Evolutionary conservation across 352 stramenopile species (phyloP).

Genomic region (Phytophthora niederhauseri): DNA sequence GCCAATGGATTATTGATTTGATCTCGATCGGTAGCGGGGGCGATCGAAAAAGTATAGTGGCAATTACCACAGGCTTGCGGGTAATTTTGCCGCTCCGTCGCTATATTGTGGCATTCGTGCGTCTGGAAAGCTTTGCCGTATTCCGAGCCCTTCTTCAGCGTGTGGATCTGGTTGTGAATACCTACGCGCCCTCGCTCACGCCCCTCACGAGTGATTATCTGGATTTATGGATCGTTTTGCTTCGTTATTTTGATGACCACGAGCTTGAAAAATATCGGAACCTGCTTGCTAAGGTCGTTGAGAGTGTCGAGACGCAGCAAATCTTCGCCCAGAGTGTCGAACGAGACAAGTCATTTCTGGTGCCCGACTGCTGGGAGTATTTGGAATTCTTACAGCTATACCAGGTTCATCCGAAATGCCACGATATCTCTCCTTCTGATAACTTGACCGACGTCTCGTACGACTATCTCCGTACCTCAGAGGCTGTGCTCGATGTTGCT

Average conservation of each 20-base stretch:
- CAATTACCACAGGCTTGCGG: constrained; percentile 41
- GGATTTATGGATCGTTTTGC: constrained; percentile 51
- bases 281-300: constrained; percentile 46
- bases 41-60: constrained; percentile 35
- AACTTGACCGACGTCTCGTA: constrained; percentile 26
- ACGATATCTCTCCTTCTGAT: constrained; percentile 32
- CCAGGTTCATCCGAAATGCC: constrained; percentile 23
- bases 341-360: constrained; percentile 25
- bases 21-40: constrained; percentile 44
- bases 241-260: constrained; percentile 53
- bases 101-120: constrained; percentile 39
- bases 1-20: constrained; percentile 48
- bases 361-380: constrained; percentile 41
- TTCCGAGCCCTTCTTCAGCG: constrained; percentile 51
- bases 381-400: constrained; percentile 42
- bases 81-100: constrained; percentile 59
- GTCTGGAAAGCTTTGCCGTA: constrained; percentile 46
- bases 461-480: constrained; percentile 27
- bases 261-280: constrained; percentile 53
- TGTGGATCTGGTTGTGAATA: constrained; percentile 53
- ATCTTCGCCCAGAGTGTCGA: constrained; percentile 25
- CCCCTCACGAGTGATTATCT: constrained; percentile 41
- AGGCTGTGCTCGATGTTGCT: constrained; percentile 33
- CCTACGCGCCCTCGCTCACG: constrained; percentile 35
- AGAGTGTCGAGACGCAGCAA: constrained; percentile 43